A percentile compares a stretch with the other conserved stretches of the same genome.
These are phyloP conservation scores for Artemisia argyi DNA, from an alignment of 129 eudicot species.

Conservation along the genomic window DNA sequence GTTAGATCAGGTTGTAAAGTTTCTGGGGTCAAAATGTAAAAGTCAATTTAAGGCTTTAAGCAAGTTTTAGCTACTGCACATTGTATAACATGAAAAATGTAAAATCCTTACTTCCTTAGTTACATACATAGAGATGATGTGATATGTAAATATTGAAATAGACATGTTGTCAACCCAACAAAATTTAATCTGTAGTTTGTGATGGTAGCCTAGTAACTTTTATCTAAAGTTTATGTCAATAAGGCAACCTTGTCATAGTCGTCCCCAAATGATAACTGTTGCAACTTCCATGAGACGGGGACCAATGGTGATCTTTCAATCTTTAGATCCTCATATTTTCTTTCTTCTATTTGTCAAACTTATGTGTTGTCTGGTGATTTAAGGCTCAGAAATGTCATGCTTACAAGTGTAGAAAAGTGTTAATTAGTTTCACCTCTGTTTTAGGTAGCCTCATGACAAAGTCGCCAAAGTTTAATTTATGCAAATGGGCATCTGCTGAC, in stretches of 20 bases:
- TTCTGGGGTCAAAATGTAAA: neutral
- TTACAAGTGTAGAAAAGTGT: neutral
- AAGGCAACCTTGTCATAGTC: neutral
- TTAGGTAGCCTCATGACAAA: constrained; percentile 37
- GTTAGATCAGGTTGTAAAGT: neutral
- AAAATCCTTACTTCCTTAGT: too few relatives aligned
- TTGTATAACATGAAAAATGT: too few relatives aligned
- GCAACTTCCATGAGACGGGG: neutral
- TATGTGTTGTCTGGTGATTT: constrained; percentile 1
- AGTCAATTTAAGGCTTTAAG: neutral
- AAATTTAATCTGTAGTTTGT: neutral
- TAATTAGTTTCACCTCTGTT: constrained; percentile 17
- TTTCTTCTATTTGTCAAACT: neutral
- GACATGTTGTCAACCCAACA: neutral
- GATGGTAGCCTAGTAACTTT: neutral
- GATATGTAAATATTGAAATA: too few relatives aligned
- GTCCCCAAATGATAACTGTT: neutral
- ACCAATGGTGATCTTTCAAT: neutral
- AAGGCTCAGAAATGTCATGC: neutral
- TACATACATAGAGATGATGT: too few relatives aligned
- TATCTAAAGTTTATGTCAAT: neutral
- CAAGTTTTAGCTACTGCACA: too few relatives aligned
- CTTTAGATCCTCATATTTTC: neutral
- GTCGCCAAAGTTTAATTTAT: constrained; percentile 54
- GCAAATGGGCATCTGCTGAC: constrained; percentile 69